Evolutionary conservation across 345 rosid genomes (phyloP), one percentile per base, ranked within the genome.

Genomic region (Carallia pectinifolia): DNA sequence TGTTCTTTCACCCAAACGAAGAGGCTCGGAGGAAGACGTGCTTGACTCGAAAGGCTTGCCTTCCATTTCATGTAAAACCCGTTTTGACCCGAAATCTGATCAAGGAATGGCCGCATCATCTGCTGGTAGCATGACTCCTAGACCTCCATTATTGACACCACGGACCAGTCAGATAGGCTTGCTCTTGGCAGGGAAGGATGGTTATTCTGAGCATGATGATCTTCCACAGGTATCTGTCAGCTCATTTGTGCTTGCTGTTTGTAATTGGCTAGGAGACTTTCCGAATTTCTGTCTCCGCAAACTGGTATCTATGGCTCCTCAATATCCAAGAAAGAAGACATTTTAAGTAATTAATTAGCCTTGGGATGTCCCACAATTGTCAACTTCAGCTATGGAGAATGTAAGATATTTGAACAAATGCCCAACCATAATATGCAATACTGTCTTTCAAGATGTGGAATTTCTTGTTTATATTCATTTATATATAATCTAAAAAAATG

Each of bases 111-210:
- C 99, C 53, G 89, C 97, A 62, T 95, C 99, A 48, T 92, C 98
- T 53, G 98, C 93, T 70, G 94, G 99, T 71, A 96, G 99, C 86
- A 86, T 92, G 91, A 96, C 99, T 75, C 99, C 99, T 67, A 87
- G 97, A 77, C 92, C 99, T 77, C 98, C 99, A 8, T 72, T 89
- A 69, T 81, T 92, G 71, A 96, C 99, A 64, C 99, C 99, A 61
- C 89, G 87, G 74, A 88, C 83, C 74, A 87, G 91, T 87, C 99
- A 87, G 72, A 84, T 96, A 78, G 99, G 92, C 72, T 68, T 86
- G 82, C 85, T 88, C 58, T 80, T 92, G 75, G 87, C 89, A 50
- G 99, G 96, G 73, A 96, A 96, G 77, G 23, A 23, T 23, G 23
- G 23, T 23, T 23, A 23, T 23, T 23, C 23, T 23, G 23, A 23